Conservation (phyloP, 208 protist genomes). For the Leptomonas pyrrhocoris region DNA sequence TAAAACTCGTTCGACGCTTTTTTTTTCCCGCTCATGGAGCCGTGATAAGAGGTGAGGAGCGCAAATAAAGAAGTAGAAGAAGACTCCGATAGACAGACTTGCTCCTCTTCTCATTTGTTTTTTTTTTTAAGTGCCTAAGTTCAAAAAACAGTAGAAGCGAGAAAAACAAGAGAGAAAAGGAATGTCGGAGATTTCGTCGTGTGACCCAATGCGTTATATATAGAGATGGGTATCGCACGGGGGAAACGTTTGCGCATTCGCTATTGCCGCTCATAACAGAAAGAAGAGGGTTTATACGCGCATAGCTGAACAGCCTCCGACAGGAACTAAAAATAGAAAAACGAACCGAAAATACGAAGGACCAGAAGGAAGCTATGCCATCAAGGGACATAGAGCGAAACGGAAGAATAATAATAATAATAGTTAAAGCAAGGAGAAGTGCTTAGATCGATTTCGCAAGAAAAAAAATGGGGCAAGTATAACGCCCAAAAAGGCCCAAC, state of each 20-base stretch:
- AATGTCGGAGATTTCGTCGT: background rate
- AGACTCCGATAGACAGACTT: background rate
- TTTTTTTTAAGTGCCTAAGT: conserved; percentile 23
- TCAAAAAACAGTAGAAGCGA: conserved; percentile 3
- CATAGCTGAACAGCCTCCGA: background rate
- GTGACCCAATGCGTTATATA: background rate
- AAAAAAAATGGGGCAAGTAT: background rate
- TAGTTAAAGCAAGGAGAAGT: background rate
- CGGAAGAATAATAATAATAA: conserved; percentile 5
- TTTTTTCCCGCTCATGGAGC: conserved; percentile 10
- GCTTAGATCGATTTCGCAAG: background rate
- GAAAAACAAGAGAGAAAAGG: conserved; percentile 11
- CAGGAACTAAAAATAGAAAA: background rate
- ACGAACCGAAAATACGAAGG: conserved; percentile 11
- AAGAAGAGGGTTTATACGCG: background rate
- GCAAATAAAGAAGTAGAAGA: background rate
- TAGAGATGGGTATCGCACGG: background rate
- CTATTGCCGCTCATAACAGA: background rate
- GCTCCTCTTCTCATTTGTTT: background rate
- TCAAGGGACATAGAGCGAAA: background rate
- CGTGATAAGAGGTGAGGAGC: conserved; percentile 6
- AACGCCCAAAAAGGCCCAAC: background rate
- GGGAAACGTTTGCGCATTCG: background rate
- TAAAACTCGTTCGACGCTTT: background rate
- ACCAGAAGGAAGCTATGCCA: conserved; percentile 1